Evolutionary conservation across 2,329 filamentous ascomycete genomes (phyloP).

Genomic region (Ambrosiella beaveri): DNA sequence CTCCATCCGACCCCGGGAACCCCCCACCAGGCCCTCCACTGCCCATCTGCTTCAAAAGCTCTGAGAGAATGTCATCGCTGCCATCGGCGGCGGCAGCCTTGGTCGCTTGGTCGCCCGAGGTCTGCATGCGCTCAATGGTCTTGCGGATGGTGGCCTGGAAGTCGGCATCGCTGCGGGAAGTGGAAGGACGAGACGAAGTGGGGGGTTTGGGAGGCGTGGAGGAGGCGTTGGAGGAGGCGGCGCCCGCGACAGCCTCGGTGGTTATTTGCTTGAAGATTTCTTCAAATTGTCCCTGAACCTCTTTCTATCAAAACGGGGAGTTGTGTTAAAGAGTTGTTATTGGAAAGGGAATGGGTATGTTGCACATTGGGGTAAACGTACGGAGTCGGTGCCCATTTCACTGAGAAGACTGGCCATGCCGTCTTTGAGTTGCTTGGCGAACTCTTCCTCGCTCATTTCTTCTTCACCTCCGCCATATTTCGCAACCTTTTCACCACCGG

Average conservation of each 20-base stretch:
- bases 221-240: slow-evolving; percentile 16
- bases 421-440: slow-evolving; percentile 12
- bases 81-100: slow-evolving; percentile 53
- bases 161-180: slow-evolving; percentile 33
- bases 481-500: background rate
- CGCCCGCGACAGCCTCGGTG: slow-evolving; percentile 16
- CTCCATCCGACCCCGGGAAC: slow-evolving; percentile 19
- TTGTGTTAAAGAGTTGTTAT: background rate
- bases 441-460: slow-evolving; percentile 12
- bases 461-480: slow-evolving; percentile 2
- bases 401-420: slow-evolving; percentile 11
- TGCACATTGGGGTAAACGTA: background rate
- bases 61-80: slow-evolving; percentile 64
- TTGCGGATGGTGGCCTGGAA: slow-evolving; percentile 87
- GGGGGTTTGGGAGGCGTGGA: slow-evolving; percentile 14
- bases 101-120: slow-evolving; percentile 69
- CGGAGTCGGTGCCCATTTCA: slow-evolving; percentile 11
- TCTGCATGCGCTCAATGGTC: slow-evolving; percentile 93
- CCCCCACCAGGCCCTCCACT: slow-evolving; percentile 36
- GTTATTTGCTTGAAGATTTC: slow-evolving; percentile 56
- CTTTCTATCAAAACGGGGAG: slow-evolving; percentile 1
- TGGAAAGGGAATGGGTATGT: background rate
- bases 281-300: slow-evolving; percentile 62
- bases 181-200: slow-evolving; percentile 21
- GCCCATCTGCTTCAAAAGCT: slow-evolving; percentile 81